These are phyloP conservation scores for Fusarium penzigii DNA, from an alignment of 2,329 filamentous ascomycete species.

Conservation along the genomic window DNA sequence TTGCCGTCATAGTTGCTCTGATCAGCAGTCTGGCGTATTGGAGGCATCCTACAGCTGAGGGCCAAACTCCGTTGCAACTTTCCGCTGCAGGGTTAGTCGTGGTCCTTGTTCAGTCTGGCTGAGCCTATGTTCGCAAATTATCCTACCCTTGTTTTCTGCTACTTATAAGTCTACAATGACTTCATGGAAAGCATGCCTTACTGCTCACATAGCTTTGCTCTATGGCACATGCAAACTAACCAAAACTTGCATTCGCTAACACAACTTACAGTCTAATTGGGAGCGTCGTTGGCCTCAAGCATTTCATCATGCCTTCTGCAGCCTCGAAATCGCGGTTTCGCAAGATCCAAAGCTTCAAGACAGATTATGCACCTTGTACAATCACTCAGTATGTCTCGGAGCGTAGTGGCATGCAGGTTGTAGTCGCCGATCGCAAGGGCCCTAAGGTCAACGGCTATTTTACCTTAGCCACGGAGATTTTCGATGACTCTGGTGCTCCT, in stretches of 20 bases:
- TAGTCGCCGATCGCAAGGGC: constrained; percentile 87
- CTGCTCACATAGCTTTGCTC: no score
- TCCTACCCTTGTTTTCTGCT: neutral
- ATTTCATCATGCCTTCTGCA: constrained; percentile 53
- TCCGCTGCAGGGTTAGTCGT: constrained; percentile 12
- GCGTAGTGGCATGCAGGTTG: constrained; percentile 89
- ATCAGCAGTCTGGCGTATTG: constrained; percentile 19
- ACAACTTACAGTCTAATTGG: constrained; percentile 17
- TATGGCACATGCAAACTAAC: neutral
- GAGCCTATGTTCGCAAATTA: neutral
- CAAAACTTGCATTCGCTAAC: constrained; percentile 9
- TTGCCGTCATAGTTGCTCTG: constrained; percentile 26
- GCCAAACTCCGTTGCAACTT: constrained; percentile 5
- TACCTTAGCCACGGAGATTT: constrained; percentile 92
- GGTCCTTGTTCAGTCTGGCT: neutral
- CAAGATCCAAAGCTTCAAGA: constrained; percentile 80
- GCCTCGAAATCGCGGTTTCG: constrained; percentile 66
- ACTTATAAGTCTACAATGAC: constrained; percentile 14
- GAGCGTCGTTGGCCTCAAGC: constrained; percentile 18
- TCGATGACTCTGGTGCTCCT: constrained; percentile 93
- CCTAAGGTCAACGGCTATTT: constrained; percentile 97
- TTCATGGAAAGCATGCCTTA: no score
- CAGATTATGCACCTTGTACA: constrained; percentile 84
- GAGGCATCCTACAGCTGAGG: constrained; percentile 2
- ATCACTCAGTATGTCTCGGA: constrained; percentile 97